Base-by-base conservation (phyloP, 108 stramenopile genomes). In the Nitzschia sp. region DNA sequence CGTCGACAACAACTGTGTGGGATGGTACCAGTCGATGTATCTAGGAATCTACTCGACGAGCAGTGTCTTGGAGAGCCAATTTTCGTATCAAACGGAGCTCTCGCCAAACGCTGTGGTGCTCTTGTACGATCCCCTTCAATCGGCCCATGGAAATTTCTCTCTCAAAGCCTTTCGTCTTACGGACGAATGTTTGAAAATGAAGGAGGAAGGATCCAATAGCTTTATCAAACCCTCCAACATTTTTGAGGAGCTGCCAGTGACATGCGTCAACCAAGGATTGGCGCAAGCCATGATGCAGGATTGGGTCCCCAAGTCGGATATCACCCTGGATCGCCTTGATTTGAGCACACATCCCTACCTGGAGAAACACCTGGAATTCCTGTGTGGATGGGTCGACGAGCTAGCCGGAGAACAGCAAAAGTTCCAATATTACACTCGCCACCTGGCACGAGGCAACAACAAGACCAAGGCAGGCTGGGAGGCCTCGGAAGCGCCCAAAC, bases 11-110 rank as follows among this genome's bases (percentile, higher is more conserved):
- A 99, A 98, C 81, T 94, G 93, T 69, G 98, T 98, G 47, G 98
- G 98, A n/a, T 99, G 97, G 97, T 99, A 99, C 82, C 96, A 97
- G 65, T 91, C 90, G 70, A 97, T 95, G 85, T 96, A 95, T 70
- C 80, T 98, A n/a, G 97, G 98, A 17, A 82, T 96, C 9, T 94
- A 94, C 78, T 97, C 96, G 58, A 96, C 95, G 3, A 63, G 82
- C 26, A 64, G 77, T 34, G 77, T 98, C 23, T 72, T 99, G 59
- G 94, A 95, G 68, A 96, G 93, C 70, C 98, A 98, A 80, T 88
- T 96, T 34, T 87, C 85, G 54, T 97, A 97, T 66, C 95, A 97
- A 80, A 94, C 92, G 15, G 94, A 99, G 23, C 83, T 99, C 42
- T 86, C 92, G 63, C 92, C 93, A 74, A 96, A 95, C 64, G 90